Percentiles rank a stretch among this genome's conserved stretches.
Conservation (phyloP, 2,329 filamentous ascomycete genomes). For the Exutisphaerella laricina region DNA sequence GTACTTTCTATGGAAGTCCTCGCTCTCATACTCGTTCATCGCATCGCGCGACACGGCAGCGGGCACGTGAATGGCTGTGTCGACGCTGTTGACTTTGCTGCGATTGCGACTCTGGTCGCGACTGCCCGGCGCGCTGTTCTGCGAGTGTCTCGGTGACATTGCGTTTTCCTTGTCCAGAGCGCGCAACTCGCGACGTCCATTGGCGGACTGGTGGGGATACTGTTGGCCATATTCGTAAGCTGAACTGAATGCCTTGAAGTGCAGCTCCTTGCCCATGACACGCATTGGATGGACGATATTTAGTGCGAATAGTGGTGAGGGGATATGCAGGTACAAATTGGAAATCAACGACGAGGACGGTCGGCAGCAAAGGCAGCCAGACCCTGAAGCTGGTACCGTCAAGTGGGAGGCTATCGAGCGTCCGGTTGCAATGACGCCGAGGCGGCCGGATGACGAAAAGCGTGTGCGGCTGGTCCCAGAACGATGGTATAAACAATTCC, state of each 20-base stretch:
- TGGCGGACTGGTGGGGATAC: conserved; percentile 25
- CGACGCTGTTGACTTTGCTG: conserved; percentile 22
- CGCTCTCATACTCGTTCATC: conserved; percentile 19
- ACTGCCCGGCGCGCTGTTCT: conserved; percentile 8
- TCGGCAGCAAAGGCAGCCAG: conserved; percentile 2
- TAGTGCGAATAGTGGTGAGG: conserved; percentile 4
- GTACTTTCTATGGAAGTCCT: conserved; percentile 26
- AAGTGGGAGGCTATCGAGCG: too few species aligned
- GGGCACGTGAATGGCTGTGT: conserved; percentile 21
- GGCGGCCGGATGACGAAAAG: conserved; percentile 4
- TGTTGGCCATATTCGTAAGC: conserved; percentile 22
- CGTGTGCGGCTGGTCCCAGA: conserved; percentile 2
- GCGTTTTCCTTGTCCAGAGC: conserved; percentile 21
- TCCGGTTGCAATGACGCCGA: too few species aligned
- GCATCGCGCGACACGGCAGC: conserved; percentile 7
- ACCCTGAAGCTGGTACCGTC: too few species aligned
- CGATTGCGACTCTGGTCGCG: conserved; percentile 11
- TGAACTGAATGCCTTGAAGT: conserved; percentile 21
- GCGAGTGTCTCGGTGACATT: not conserved
- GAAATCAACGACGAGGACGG: conserved; percentile 2
- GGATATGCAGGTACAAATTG: not conserved
- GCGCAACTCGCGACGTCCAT: conserved; percentile 21
- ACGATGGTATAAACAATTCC: conserved; percentile 3
- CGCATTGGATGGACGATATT: too few species aligned
- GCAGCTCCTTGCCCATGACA: conserved; percentile 10